Percentiles rank a stretch among this genome's conserved stretches.
phyloP scores from a whole-genome alignment of 495 filamentous ascomycete species.

The Gamarada debralockiae region DNA sequence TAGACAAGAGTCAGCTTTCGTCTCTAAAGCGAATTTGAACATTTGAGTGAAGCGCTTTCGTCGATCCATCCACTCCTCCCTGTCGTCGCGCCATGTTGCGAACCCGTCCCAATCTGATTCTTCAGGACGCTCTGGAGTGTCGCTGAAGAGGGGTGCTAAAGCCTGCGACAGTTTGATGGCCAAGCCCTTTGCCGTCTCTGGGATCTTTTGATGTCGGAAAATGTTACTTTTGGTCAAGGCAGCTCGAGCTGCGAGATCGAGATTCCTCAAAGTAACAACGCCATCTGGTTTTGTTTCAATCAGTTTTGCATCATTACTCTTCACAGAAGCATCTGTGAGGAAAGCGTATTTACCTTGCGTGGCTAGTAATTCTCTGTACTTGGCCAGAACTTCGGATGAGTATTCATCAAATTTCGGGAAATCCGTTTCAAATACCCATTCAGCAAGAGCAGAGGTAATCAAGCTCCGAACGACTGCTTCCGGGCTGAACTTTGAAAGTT shows the following conservation, averaged over 20 bases:
- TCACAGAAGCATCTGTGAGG: background rate
- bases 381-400: background rate
- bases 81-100: conserved; percentile 8
- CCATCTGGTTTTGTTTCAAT: background rate
- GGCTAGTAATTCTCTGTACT: background rate
- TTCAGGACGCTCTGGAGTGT: background rate
- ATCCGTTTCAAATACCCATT: conserved; percentile 9
- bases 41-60: background rate
- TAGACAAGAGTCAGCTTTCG: conserved; percentile 9
- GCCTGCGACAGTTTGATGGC: background rate
- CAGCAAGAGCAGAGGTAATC: background rate
- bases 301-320: background rate
- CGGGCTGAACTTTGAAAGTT: background rate
- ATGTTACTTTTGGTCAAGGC: background rate
- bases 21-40: conserved; percentile 4
- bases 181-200: background rate
- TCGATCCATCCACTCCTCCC: conserved; percentile 1
- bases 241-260: conserved; percentile 2
- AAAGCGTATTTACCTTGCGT: background rate
- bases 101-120: conserved; percentile 5
- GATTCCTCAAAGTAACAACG: background rate
- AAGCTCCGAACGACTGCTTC: background rate
- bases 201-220: background rate
- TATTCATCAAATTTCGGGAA: conserved; percentile 3
- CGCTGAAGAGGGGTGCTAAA: conserved; percentile 7